Conservation (phyloP, 257 asterid species). For the Fraxinus americana region DNA sequence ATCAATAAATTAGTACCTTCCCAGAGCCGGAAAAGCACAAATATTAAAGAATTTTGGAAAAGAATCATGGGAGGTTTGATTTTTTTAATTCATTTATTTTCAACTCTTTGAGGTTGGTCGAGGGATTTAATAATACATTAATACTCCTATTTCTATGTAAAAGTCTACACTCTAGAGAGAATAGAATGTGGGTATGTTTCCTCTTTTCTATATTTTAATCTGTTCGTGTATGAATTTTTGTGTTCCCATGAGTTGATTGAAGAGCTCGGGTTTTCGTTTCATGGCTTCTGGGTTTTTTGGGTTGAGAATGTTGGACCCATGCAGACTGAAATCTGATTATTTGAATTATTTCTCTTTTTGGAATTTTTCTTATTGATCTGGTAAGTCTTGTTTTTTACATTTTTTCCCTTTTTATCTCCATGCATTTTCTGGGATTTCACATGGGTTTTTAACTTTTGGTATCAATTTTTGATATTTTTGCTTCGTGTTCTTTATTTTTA, state of each 20-base stretch:
- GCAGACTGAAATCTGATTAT: slow-evolving; percentile 33
- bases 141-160: not conserved
- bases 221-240: not conserved
- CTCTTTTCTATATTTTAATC: slow-evolving; percentile 10
- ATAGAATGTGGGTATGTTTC: slow-evolving; percentile 49
- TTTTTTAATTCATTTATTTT: not conserved
- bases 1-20: not conserved
- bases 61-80: not conserved
- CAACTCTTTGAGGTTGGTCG: not conserved
- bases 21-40: not conserved
- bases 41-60: not conserved
- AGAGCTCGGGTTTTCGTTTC: slow-evolving; percentile 29
- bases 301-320: slow-evolving; percentile 34
- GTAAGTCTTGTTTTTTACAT: slow-evolving; percentile 26
- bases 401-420: slow-evolving; percentile 19
- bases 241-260: slow-evolving; percentile 28
- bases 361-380: slow-evolving; percentile 28
- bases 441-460: slow-evolving; percentile 19
- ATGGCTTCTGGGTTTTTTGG: slow-evolving; percentile 36
- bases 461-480: slow-evolving; percentile 14
- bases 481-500: slow-evolving; percentile 13
- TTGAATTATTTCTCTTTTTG: slow-evolving; percentile 21
- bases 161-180: slow-evolving; percentile 8
- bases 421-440: slow-evolving; percentile 41
- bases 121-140: not conserved